phyloP scores from a whole-genome alignment of 2,329 filamentous ascomycete species.

The Cytospora leucostoma region DNA sequence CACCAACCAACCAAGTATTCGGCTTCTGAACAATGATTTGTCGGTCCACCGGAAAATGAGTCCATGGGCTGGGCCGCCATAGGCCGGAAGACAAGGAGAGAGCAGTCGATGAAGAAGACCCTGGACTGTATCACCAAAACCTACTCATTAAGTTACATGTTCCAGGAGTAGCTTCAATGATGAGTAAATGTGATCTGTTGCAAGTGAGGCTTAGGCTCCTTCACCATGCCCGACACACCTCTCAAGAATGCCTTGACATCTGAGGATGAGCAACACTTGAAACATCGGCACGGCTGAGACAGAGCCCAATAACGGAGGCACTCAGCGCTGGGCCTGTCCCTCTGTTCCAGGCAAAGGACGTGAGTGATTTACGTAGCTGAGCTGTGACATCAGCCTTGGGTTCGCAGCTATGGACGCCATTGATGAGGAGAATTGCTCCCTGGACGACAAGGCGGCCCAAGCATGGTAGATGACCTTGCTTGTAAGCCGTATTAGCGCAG shows the following conservation, averaged over 20 bases:
- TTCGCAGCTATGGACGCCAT: not conserved
- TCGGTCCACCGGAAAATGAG: not conserved
- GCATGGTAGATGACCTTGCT: not conserved
- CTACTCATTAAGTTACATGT: not conserved
- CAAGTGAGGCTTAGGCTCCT: slow-evolving; percentile 6
- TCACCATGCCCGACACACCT: slow-evolving; percentile 10
- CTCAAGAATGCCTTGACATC: not conserved
- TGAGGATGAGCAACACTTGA: not conserved
- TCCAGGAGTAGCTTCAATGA: not conserved
- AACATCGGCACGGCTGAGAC: slow-evolving; percentile 4
- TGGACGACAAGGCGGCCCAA: not conserved
- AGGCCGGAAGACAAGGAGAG: not conserved
- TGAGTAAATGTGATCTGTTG: not conserved
- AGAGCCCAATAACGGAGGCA: slow-evolving; percentile 4
- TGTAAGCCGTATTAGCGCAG: not conserved
- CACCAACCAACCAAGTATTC: not conserved
- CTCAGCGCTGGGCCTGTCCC: not conserved
- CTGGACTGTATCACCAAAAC: not conserved
- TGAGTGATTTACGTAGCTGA: slow-evolving; percentile 1
- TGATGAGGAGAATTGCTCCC: not conserved
- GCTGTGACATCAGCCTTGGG: slow-evolving; percentile 1
- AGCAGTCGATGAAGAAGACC: slow-evolving; percentile 1
- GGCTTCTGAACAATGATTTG: not conserved
- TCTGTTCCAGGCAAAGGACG: not conserved
- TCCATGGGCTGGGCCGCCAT: slow-evolving; percentile 8